Evolutionary conservation across 306 rosid species (phyloP), one percentile per base, ranked within the genome.

Genomic region (Sophora flavescens): DNA sequence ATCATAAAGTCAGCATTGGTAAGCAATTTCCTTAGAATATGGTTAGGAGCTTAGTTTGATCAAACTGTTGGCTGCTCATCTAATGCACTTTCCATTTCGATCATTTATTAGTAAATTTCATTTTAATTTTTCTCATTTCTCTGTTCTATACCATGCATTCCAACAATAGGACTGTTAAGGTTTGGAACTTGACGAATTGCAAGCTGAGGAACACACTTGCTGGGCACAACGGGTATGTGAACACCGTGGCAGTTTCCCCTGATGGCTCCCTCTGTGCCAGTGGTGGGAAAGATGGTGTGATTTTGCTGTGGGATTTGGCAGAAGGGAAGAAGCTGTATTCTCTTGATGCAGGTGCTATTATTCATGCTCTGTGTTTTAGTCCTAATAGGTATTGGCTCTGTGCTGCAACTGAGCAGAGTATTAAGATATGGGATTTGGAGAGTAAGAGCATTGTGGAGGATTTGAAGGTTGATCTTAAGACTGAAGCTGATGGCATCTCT

Each of bases 371-470:
- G 6, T 91, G 97, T 75, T 91, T 91, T 63, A 89, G 94, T 63
- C 97, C 97, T 10, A 91, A 89, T 62, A 86, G 92, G 85, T 91
- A 89, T 77, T 91, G 97, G 97, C 88, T 91, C 2, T 91, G 94
- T 51, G 97, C 94, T 11, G 97, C 97, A 0, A 91, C 97, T 0
- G 97, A 91, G 84, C 84, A 87, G 61, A 89, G 94, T 51, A 91
- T 91, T 56, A 89, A 85, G 94, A 89, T 91, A 74, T 91, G 94
- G 94, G 97, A 91, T 69, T 86, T 91, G 89, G 94, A 89, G 84
- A 89, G 92, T 53, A 91, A 91, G 88, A 85, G 86, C 75, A 88
- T 91, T 61, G 93, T 91, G 0, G 97, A 89, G 78, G 94, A 89
- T 52, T 78, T 91, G 85, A 91, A 83, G 84, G 93, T 89, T 6